A percentile compares a stretch with the other conserved stretches of the same genome.
Evolutionary conservation across 345 rosid genomes (phyloP).

Genomic region (Lumnitzera racemosa): DNA sequence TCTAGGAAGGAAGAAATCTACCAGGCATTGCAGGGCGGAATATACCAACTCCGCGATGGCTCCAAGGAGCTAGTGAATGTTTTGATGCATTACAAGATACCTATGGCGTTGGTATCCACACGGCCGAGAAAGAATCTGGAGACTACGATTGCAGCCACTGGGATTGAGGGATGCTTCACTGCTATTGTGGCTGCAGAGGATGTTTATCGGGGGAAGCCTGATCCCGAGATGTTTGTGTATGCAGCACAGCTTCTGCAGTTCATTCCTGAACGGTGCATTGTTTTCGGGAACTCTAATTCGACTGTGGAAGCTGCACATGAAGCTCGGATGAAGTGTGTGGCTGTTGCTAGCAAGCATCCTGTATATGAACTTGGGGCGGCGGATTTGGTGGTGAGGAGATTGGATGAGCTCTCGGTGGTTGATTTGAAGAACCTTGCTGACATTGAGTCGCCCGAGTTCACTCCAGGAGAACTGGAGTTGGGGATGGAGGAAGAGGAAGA

Average conservation of each 20-base stretch:
- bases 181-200: slow-evolving; percentile 82
- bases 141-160: slow-evolving; percentile 62
- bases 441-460: slow-evolving; percentile 60
- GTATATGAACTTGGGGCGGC: slow-evolving; percentile 93
- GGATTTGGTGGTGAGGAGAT: slow-evolving; percentile 71
- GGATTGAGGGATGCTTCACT: slow-evolving; percentile 58
- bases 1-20: slow-evolving; percentile 77
- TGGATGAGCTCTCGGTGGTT: slow-evolving; percentile 78
- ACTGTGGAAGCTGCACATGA: slow-evolving; percentile 97
- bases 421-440: slow-evolving; percentile 93
- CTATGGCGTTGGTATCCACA: slow-evolving; percentile 92
- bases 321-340: slow-evolving; percentile 92
- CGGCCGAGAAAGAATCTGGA: slow-evolving; percentile 71
- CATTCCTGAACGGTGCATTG: slow-evolving; percentile 92
- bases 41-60: slow-evolving; percentile 62
- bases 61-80: slow-evolving; percentile 82
- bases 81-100: slow-evolving; percentile 78
- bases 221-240: slow-evolving; percentile 83
- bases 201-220: slow-evolving; percentile 86
- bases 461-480: slow-evolving; percentile 44
- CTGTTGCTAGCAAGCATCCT: slow-evolving; percentile 90
- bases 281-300: slow-evolving; percentile 86
- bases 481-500: slow-evolving; percentile 64
- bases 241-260: slow-evolving; percentile 86
- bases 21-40: slow-evolving; percentile 73